Evolutionary conservation across 2,329 filamentous ascomycete genomes (phyloP), one percentile per base, ranked within the genome.

Genomic region (Stemphylium vesicarium): DNA sequence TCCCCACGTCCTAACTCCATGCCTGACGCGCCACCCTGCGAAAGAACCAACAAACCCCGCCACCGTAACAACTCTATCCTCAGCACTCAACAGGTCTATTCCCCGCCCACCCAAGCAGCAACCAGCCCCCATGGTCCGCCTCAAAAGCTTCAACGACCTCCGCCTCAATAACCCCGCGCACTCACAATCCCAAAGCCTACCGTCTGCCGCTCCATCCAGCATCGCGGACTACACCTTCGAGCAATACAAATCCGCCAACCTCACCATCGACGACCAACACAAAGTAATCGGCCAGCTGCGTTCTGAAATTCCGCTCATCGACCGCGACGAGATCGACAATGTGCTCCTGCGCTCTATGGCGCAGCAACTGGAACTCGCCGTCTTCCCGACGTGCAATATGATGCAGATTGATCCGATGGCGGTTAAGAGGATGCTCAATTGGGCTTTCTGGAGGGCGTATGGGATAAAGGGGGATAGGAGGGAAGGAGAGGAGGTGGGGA

Each of bases 361-460:
- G 11, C 44, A 43, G 22, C 44, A 56, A 41, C 45, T 59, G 7
- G 45, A 56, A 7, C 5, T 48, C 1, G 20, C n/a, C 3, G 26
- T 52, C 1, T 57, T 60, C 2, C 50, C 53, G 3, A 36, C 22
- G 2, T 55, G 49, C 15, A 57, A 50, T 39, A 55, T 57, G 50
- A 52, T 60, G 50, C 54, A 55, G 3, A 16, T 57, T 8, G 47
- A 50, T 10, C 50, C 54, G 1, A 10, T 12, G 24, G 47, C 46
- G 3, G 47, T 57, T 8, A 57, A 55, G 22, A 36, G 43, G 10
- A 60, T 60, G 50, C n/a, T 60, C 3, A 50, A 57, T 7, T 35
- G 50, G 6, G 29, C 49, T 15, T 55, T 57, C 4, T 37, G 43
- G 31, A 55, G 35, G 22, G 53, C 50, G 10, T 57, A 60, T 22